Evolutionary conservation across 2,329 filamentous ascomycete genomes (phyloP), one percentile per base, ranked within the genome.

Genomic region (Tympanopsis confertula): DNA sequence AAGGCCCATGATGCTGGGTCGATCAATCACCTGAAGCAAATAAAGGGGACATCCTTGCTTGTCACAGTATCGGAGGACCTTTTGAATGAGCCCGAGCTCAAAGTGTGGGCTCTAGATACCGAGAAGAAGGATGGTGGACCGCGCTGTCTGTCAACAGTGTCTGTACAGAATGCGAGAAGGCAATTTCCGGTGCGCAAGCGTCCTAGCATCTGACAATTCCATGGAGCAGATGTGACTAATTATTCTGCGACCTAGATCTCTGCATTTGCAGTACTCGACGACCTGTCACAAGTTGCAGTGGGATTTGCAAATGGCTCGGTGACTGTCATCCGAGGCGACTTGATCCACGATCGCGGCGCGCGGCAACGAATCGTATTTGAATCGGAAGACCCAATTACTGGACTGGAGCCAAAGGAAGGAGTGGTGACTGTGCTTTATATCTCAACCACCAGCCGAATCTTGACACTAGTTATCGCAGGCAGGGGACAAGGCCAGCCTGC

Each of bases 41-140:
- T 96, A 20, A 83, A 88, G 45, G 84, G 85, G 24, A 94, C 88
- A 1, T 81, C 86, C 38, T 62, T 94, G 44, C 69, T 98, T 19
- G 78, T 95, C 24, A 96, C 91, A 1, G 69, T 89, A 42, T 75
- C 82, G 41, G 91, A 98, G 59, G 88, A 96, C 51, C 66, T 95
- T 38, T 83, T 83, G 28, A 82, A 74, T 49, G 87, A 96, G 49
- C 89, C 91, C 0, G 72, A 89, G 15, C 62, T 98, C 42, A 96
- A 94, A 57, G 89, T 96, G n/a, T 98, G 91, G 91, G 89, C 86
- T 17, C 68, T 98, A 48, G 88, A 96, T 55, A 93, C 82, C 3
- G 86, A 94, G 47, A 96, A 91, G 71, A 96, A 93, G 69, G 93
- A 86, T 4, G 87, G 87, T 30, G 68, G 82, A 43, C 91, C 91